These are phyloP conservation scores for Tagetes erecta DNA, from an alignment of 129 eudicot genomes.

Conservation along the genomic window DNA sequence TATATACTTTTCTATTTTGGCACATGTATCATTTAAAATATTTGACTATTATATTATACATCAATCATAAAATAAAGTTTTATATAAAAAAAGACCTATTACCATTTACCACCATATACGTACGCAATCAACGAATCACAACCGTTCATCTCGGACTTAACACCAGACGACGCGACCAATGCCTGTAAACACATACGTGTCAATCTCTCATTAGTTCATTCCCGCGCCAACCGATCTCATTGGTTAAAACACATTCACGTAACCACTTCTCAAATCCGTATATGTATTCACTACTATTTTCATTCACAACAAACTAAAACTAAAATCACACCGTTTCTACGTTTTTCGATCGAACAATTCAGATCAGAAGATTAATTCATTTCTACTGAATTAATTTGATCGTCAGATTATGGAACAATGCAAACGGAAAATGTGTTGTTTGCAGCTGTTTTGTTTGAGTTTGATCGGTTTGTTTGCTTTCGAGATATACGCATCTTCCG, in stretches of 20 bases:
- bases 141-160: slow-evolving; percentile 25
- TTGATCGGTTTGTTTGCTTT: slow-evolving; percentile 50
- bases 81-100: not conserved
- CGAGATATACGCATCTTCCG: slow-evolving; percentile 56
- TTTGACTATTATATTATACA: not conserved
- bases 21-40: not conserved
- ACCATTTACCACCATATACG: not conserved
- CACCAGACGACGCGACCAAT: slow-evolving; percentile 15
- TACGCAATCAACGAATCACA: slow-evolving; percentile 30
- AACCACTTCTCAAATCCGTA: slow-evolving; percentile 37
- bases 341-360: not conserved
- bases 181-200: slow-evolving; percentile 37
- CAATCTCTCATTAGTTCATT: slow-evolving; percentile 17
- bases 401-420: slow-evolving; percentile 47
- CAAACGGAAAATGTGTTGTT: slow-evolving; percentile 44
- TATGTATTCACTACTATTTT: not conserved
- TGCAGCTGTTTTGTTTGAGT: slow-evolving; percentile 45
- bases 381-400: not conserved
- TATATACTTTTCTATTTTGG: not conserved
- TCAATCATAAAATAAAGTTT: not conserved
- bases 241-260: slow-evolving; percentile 42
- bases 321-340: not conserved
- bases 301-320: slow-evolving; percentile 1
- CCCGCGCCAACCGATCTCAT: slow-evolving; percentile 20
- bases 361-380: slow-evolving; percentile 13